Evolutionary conservation across 2,329 filamentous ascomycete species (phyloP), one percentile per base, ranked within the genome.

Genomic region (Rhexocercosporidium sp.): DNA sequence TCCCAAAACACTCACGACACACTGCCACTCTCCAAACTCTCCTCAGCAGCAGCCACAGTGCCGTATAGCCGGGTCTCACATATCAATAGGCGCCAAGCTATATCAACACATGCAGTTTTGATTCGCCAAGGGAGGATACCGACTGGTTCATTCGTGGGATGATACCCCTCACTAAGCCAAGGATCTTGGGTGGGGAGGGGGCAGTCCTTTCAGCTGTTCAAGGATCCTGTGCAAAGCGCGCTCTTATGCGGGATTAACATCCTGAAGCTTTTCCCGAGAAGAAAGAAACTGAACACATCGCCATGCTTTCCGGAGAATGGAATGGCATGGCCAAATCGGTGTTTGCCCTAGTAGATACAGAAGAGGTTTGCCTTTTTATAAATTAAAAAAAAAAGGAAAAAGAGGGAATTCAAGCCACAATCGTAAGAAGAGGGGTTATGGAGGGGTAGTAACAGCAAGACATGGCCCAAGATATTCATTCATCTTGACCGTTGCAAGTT

Each of bases 131-230:
- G 34, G 37, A 54, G 41, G 14, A 41, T 22, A 8, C 14, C 16
- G 18, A 46, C 56, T 29, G 41, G 16, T 46, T 59, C n/a, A 59
- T 59, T 49, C 54, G 62, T 65, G 44, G 27, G 46, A 51, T 59
- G n/a, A 16, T 47, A 59, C 20, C 54, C 41, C 54, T 20, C 62
- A 65, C 54, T 27, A 53, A 62, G 29, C 54, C 29, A 65, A 53
- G 54, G 34, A 41, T 46, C 29, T 29, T 53, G 31, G 31, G 31
- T 31, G 62, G 54, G 54, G 44, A 44, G 31, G 44, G 62, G 54
- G 54, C 54, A 44, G 18, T 4, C 11, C 18, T n/a, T 25, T 64
- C 62, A 65, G 54, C 62, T 65, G 62, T 37, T 65, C 62, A 65
- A 29, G 62, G 62, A 65, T 65, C 44, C n/a, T 34, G 29, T 51